Evolutionary conservation across 2,329 filamentous ascomycete genomes (phyloP).

Genomic region (Paradendryphiella salina): DNA sequence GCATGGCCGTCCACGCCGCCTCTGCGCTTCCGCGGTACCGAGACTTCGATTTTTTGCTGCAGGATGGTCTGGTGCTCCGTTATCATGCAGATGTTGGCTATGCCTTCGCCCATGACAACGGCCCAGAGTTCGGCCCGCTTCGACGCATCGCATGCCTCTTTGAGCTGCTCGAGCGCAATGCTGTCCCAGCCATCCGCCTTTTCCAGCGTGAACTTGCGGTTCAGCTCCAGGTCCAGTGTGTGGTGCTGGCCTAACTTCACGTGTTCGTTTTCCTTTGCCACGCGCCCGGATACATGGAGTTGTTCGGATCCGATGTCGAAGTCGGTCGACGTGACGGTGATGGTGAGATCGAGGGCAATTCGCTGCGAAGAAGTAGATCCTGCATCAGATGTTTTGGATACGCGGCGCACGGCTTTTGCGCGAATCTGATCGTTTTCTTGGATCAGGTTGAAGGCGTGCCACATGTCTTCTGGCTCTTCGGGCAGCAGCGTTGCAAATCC

Average conservation of each 20-base stretch:
- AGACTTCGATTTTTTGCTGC: conserved; percentile 68
- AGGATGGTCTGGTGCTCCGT: conserved; percentile 78
- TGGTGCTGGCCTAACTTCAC: conserved; percentile 70
- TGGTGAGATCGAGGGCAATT: conserved; percentile 66
- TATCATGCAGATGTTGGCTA: conserved; percentile 81
- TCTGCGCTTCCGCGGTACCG: conserved; percentile 69
- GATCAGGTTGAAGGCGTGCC: conserved; percentile 76
- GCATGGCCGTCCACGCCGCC: conserved; percentile 65
- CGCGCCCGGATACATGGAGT: conserved; percentile 68
- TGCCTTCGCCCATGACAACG: conserved; percentile 88
- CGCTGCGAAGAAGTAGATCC: conserved; percentile 66
- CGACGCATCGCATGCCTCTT: conserved; percentile 77
- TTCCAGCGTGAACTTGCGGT: conserved; percentile 84
- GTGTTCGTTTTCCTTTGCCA: conserved; percentile 67
- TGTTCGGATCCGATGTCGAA: conserved; percentile 70
- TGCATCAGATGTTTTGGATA: conserved; percentile 63
- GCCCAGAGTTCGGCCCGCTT: conserved; percentile 82
- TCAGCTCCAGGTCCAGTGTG: conserved; percentile 81
- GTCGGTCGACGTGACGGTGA: conserved; percentile 67
- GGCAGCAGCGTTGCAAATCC: conserved; percentile 68
- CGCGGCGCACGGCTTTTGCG: conserved; percentile 67
- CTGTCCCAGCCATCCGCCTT: conserved; percentile 88
- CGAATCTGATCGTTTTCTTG: conserved; percentile 66
- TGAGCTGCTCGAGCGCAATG: conserved; percentile 75
- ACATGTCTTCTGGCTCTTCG: conserved; percentile 78